Conservation (phyloP, 257 asterid species). For the Gentiana straminea region DNA sequence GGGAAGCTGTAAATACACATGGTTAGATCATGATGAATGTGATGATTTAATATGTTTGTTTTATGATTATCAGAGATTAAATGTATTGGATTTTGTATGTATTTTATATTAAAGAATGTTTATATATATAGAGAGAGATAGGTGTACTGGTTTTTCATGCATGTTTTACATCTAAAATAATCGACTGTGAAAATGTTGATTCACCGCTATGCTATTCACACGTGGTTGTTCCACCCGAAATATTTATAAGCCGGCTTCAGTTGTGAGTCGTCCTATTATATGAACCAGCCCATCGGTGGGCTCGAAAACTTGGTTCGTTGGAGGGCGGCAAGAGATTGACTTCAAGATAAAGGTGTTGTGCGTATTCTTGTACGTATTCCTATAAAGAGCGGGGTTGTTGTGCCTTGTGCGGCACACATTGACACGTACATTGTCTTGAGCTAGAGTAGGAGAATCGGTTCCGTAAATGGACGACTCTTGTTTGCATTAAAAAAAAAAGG, state of each 20-base stretch:
- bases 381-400: too few relatives aligned
- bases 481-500: too few relatives aligned
- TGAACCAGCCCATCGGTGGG: not conserved
- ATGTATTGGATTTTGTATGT: not conserved
- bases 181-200: not conserved
- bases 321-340: too few relatives aligned
- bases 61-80: not conserved
- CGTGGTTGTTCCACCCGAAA: too few relatives aligned
- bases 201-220: not conserved
- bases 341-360: not conserved
- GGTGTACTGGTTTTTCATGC: not conserved
- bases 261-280: not conserved
- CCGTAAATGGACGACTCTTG: too few relatives aligned
- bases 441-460: too few relatives aligned
- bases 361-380: not conserved
- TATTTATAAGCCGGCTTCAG: too few relatives aligned
- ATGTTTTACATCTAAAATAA: not conserved
- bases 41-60: not conserved
- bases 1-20: slow-evolving; percentile 91
- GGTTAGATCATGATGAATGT: slow-evolving; percentile 26
- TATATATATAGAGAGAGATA: too few relatives aligned
- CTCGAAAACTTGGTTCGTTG: not conserved
- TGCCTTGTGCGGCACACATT: too few relatives aligned
- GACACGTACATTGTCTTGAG: too few relatives aligned
- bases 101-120: too few relatives aligned